Conservation (phyloP, 1,284 basidiomycete species). For the Porogramme epimiltina region DNA sequence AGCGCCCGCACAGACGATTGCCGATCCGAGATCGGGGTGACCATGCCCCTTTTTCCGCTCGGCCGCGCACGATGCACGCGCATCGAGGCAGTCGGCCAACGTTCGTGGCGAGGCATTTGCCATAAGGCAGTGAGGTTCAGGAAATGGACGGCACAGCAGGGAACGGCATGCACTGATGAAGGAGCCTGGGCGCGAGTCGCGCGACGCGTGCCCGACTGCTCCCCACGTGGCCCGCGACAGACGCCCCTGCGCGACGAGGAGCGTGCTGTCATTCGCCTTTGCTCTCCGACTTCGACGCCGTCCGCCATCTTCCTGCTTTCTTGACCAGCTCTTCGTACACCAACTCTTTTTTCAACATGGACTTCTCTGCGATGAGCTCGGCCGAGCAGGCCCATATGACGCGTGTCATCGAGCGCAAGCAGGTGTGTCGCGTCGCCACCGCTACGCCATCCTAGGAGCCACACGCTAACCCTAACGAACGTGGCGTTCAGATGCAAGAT, state of each 20-base stretch:
- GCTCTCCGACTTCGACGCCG: background rate
- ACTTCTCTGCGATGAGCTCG: constrained; percentile 82
- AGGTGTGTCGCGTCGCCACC: constrained; percentile 53
- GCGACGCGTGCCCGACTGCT: too few species aligned
- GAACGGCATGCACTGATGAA: too few species aligned
- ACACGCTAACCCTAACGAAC: background rate
- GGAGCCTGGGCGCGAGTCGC: too few species aligned
- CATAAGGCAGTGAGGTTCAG: too few species aligned
- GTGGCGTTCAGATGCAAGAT: constrained; percentile 88
- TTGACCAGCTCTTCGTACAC: background rate
- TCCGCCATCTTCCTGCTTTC: background rate
- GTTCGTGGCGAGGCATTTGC: too few species aligned
- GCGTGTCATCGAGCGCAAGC: constrained; percentile 91
- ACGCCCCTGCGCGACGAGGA: background rate
- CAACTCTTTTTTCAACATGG: constrained; percentile 53
- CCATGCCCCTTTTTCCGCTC: too few species aligned
- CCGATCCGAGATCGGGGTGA: constrained; percentile 5
- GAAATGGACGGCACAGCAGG: too few species aligned
- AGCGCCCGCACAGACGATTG: constrained; percentile 1
- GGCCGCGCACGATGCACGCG: background rate
- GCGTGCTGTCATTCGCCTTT: background rate
- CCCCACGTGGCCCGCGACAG: background rate
- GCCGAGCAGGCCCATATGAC: constrained; percentile 91
- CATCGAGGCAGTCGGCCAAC: too few species aligned
- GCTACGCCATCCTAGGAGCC: background rate